Evolutionary conservation across 345 rosid genomes (phyloP).

Genomic region (Eucalyptus leucophloia): DNA sequence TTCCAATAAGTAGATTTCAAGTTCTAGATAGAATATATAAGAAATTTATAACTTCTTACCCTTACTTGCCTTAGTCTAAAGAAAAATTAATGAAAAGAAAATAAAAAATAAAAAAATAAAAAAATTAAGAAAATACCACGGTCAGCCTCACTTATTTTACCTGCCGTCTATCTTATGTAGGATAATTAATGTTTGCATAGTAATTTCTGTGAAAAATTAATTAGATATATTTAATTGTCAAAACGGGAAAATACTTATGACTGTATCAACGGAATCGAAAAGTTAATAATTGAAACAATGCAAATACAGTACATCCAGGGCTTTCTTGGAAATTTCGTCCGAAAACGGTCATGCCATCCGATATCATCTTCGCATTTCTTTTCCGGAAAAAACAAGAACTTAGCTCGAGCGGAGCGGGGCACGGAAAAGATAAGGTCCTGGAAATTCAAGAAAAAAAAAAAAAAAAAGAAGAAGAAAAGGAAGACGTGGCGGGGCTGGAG

Average conservation of each 20-base stretch:
- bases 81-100: too few relatives aligned
- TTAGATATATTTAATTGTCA: too few relatives aligned
- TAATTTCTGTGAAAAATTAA: too few relatives aligned
- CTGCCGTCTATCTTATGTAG: fast-evolving
- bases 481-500: background rate
- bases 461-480: background rate
- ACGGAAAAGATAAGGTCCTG: background rate
- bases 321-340: background rate
- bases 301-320: background rate
- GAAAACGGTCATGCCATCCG: background rate
- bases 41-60: fast-evolving
- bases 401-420: background rate
- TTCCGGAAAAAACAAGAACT: background rate
- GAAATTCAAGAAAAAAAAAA: background rate
- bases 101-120: fast-evolving
- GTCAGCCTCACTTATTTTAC: fast-evolving
- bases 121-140: background rate
- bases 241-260: too few relatives aligned
- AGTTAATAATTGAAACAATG: too few relatives aligned
- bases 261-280: fast-evolving
- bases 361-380: background rate
- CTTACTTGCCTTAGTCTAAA: fast-evolving
- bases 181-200: fast-evolving
- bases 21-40: background rate
- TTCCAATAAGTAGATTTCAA: fast-evolving